These are phyloP conservation scores for Funneliformis geosporum DNA, from an alignment of 192 early-diverging fungal genomes.

Conservation along the genomic window DNA sequence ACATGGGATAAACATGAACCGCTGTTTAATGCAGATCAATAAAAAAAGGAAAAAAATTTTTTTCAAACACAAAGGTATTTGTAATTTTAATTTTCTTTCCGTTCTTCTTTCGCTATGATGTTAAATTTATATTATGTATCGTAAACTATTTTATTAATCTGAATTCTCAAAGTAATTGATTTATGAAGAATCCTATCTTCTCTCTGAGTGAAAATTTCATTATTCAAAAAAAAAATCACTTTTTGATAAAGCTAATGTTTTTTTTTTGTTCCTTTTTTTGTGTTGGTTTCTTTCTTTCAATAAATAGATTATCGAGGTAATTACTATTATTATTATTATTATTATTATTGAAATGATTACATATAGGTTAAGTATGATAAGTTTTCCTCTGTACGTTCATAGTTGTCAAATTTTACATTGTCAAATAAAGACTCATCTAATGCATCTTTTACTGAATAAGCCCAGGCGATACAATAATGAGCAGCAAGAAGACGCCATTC, in stretches of 20 bases:
- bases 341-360: too few species aligned
- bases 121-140: neutral
- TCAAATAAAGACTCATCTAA: neutral
- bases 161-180: neutral
- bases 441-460: slow-evolving; percentile 43
- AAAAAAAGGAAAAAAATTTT: too few species aligned
- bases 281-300: neutral
- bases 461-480: slow-evolving; percentile 88
- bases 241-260: too few species aligned
- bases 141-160: neutral
- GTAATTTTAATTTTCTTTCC: neutral
- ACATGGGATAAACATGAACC: too few species aligned
- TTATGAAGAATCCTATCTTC: neutral
- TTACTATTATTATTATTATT: too few species aligned
- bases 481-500: slow-evolving; percentile 80
- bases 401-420: slow-evolving; percentile 11
- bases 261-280: too few species aligned
- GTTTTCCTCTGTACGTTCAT: neutral
- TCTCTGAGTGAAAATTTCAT: neutral
- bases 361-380: too few species aligned
- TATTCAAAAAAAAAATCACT: neutral
- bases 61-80: neutral
- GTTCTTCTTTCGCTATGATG: neutral
- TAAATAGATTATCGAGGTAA: too few species aligned
- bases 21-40: too few species aligned